phyloP scores from a whole-genome alignment of 2,329 filamentous ascomycete genomes.

The Pezicula rhizophila region DNA sequence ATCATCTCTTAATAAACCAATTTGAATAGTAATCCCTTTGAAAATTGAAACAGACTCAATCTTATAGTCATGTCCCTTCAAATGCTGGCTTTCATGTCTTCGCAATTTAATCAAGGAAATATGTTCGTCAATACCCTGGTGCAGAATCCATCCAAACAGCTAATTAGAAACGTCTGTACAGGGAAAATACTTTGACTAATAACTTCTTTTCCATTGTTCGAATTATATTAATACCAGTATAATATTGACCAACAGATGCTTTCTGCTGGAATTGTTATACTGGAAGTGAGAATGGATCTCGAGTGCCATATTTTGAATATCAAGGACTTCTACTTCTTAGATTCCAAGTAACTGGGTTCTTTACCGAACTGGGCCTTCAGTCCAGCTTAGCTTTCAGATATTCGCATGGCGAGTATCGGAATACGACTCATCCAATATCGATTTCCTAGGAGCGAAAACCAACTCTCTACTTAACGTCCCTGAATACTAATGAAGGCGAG shows the following conservation, averaged over 20 bases:
- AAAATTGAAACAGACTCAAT: slow-evolving; percentile 11
- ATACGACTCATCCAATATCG: too few relatives aligned
- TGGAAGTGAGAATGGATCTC: slow-evolving; percentile 11
- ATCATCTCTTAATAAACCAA: too few relatives aligned
- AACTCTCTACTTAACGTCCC: too few relatives aligned
- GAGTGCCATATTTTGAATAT: too few relatives aligned
- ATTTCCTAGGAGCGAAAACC: too few relatives aligned
- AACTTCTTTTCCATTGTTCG: slow-evolving; percentile 22
- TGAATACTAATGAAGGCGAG: neutral
- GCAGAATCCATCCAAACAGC: neutral
- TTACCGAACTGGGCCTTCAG: slow-evolving; percentile 23
- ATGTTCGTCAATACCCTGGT: slow-evolving; percentile 9
- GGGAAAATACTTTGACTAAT: slow-evolving; percentile 23
- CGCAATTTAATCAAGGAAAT: slow-evolving; percentile 27
- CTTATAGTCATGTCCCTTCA: slow-evolving; percentile 28
- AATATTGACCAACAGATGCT: slow-evolving; percentile 23
- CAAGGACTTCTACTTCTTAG: neutral
- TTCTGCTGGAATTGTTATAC: slow-evolving; percentile 22
- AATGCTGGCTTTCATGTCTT: slow-evolving; percentile 26
- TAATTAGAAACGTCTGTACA: neutral
- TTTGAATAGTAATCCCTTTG: too few relatives aligned
- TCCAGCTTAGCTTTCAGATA: slow-evolving; percentile 33
- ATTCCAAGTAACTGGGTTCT: slow-evolving; percentile 1
- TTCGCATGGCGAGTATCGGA: slow-evolving; percentile 22
- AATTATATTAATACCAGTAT: slow-evolving; percentile 21